Percentiles rank a stretch among this genome's conserved stretches.
phyloP scores from a whole-genome alignment of 2,329 filamentous ascomycete species.

The Sporothrix globosa region DNA sequence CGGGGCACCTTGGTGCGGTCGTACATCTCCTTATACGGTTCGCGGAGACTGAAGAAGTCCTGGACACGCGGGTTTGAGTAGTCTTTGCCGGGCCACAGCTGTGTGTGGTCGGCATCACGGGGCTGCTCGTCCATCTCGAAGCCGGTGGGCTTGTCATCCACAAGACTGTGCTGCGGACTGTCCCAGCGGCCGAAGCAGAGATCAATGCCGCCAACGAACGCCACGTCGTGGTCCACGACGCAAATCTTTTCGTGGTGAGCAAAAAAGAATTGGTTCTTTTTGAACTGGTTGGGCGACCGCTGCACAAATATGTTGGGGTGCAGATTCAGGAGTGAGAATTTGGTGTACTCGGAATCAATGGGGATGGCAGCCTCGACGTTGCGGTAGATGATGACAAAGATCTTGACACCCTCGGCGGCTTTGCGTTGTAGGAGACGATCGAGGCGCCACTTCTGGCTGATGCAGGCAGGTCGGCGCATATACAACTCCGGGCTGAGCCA shows the following conservation, averaged over 20 bases:
- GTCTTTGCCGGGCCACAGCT: constrained; percentile 96
- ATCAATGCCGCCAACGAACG: constrained; percentile 94
- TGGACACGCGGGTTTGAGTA: constrained; percentile 96
- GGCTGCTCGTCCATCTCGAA: constrained; percentile 79
- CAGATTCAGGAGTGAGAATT: constrained; percentile 90
- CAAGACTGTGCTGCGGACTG: constrained; percentile 86
- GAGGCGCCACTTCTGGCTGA: constrained; percentile 96
- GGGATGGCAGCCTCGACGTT: constrained; percentile 97
- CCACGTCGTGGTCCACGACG: constrained; percentile 92
- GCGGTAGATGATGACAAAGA: constrained; percentile 96
- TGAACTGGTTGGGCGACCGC: constrained; percentile 93
- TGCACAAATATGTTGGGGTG: constrained; percentile 97
- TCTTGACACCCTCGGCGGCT: constrained; percentile 91
- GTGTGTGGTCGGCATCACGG: constrained; percentile 90
- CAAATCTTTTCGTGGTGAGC: constrained; percentile 99
- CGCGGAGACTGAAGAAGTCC: constrained; percentile 90
- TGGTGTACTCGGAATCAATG: constrained; percentile 98
- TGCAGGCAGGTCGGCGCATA: constrained; percentile 87
- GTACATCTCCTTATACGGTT: constrained; percentile 99
- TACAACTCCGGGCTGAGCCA: constrained; percentile 94
- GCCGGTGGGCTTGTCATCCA: constrained; percentile 92
- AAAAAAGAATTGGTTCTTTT: constrained; percentile 99
- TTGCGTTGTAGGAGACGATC: constrained; percentile 93
- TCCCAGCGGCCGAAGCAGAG: constrained; percentile 98
- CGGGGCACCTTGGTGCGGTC: constrained; percentile 83